Evolutionary conservation across 208 protist genomes (phyloP), one percentile per base, ranked within the genome.

Genomic region (Crithidia expoeki): DNA sequence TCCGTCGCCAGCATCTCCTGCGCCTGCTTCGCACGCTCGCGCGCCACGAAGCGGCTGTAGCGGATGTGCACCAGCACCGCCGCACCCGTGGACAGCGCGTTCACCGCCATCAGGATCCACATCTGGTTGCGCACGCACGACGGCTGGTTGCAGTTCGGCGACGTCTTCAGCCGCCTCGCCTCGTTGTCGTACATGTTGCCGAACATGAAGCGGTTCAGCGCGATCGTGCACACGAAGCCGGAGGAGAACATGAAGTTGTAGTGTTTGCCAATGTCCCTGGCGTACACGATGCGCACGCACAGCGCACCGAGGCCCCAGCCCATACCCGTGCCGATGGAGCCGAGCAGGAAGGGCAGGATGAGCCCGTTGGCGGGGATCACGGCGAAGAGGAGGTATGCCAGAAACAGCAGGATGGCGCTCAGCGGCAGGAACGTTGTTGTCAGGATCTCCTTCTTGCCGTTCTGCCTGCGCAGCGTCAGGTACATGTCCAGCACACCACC

Each of bases 241-340:
- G 84, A 85, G 5, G 75, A 76, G 58, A 85, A 94, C 72, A 84
- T 86, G 56, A 90, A 92, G 68, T 94, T 94, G 78, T 94, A 94
- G 77, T 92, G 85, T 68, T 94, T 94, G 32, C 85, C 89, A 52
- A 92, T 76, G 58, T 94, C 89, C 14, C 80, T 50, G 0, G 89
- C 77, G 72, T 88, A 94, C 67, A 91, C 83, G 44, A 89, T 84
- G 27, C 86, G 83, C n/a, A 87, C 58, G 16, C 72, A 55, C 5
- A 94, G 70, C 0, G 85, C 66, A 21, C 81, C 84, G 23, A 86
- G 50, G 61, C 77, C 85, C 85, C 85, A 92, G 23, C 78, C 81
- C 53, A 86, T 58, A n/a, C 89, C 89, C 21, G 72, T 90, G 28
- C 85, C 85, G 10, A 94, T 44, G 38, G 85, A 72, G 36, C 76